Base-by-base conservation (phyloP, 176 grass and related monocot genomes). In the Oryza glaberrima region DNA sequence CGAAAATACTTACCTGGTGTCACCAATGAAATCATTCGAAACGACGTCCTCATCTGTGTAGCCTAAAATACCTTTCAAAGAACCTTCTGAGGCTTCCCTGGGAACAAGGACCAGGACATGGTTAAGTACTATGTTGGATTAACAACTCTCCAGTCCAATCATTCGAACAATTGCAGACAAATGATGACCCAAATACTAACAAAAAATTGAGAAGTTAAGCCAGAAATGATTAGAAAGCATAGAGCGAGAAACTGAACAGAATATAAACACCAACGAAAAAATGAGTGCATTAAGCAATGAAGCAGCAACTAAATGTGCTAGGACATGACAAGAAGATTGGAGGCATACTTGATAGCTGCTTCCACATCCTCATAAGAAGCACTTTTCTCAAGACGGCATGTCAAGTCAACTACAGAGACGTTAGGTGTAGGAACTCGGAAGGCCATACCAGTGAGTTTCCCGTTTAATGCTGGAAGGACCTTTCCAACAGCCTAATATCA, bases 21-120 rank as follows among this genome's bases (percentile, higher is more conserved):
- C 95, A 49, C 95, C 90, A 22, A 97, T 82, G 3, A 97, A 97
- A 84, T 97, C 92, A 69, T 97, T 97, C 13, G 92, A 97, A 65
- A 94, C 92, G 19, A 97, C 92, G 76, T 94, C 92, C 79, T 97
- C 95, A 40, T 97, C 92, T 32, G 92, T 94, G 84, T 97, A 97
- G 43, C 95, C 95, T 72, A 97, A 70, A 66, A 97, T 97, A 69
- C 90, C 95, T 90, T 90, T 94, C 25, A 94, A 82, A 20, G 86
- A 25, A 74, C 90, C 82, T 81, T 97, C 92, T 45, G 92, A 93
- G 51, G 95, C 92, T 84, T 23, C 85, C 84, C 92, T 97, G 81
- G 17, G 82, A 86, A 73, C 23, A 77, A 70, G 20, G 28, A 65
- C 74, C 35, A 41, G 58, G 56, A 69, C 60, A 80, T 36, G 61